A percentile compares a stretch with the other conserved stretches of the same genome.
Evolutionary conservation across 768 basidiomycete genomes (phyloP).

Genomic region (Kwoniella sp.): DNA sequence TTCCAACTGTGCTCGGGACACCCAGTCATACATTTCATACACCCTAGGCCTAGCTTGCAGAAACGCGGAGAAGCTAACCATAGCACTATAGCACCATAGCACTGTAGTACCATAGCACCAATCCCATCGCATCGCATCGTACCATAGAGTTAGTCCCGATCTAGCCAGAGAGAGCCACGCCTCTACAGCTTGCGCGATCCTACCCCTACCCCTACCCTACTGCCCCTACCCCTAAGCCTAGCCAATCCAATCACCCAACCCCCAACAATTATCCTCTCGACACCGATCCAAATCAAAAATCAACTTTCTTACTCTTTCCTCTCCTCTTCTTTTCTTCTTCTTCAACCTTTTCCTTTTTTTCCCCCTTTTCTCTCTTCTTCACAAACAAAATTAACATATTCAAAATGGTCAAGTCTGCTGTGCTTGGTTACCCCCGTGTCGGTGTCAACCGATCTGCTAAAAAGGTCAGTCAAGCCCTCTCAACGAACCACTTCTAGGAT

Average conservation of each 20-base stretch:
- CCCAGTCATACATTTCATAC: too few species aligned
- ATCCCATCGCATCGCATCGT: background rate
- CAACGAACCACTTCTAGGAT: background rate
- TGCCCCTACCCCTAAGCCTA: background rate
- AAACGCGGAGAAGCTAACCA: too few species aligned
- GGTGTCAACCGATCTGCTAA: slow-evolving; percentile 60
- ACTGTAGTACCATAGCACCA: too few species aligned
- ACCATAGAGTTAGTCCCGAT: background rate
- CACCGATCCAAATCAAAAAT: background rate
- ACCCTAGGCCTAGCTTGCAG: background rate
- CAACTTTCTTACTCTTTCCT: background rate
- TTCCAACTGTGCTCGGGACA: too few species aligned
- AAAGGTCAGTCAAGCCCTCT: slow-evolving; percentile 29
- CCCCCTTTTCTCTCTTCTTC: slow-evolving; percentile 18
- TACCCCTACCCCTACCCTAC: too few species aligned
- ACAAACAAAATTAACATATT: slow-evolving; percentile 18
- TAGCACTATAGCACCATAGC: background rate
- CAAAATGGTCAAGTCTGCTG: slow-evolving; percentile 74
- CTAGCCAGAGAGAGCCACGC: too few species aligned
- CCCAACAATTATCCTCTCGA: background rate
- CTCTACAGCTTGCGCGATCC: too few species aligned
- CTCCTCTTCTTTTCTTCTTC: slow-evolving; percentile 23
- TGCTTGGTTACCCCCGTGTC: slow-evolving; percentile 91
- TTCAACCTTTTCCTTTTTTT: slow-evolving; percentile 25
- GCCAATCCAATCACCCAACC: background rate